These are phyloP conservation scores for Colletotrichum australisinense DNA, from an alignment of 2,329 filamentous ascomycete genomes.

Conservation along the genomic window DNA sequence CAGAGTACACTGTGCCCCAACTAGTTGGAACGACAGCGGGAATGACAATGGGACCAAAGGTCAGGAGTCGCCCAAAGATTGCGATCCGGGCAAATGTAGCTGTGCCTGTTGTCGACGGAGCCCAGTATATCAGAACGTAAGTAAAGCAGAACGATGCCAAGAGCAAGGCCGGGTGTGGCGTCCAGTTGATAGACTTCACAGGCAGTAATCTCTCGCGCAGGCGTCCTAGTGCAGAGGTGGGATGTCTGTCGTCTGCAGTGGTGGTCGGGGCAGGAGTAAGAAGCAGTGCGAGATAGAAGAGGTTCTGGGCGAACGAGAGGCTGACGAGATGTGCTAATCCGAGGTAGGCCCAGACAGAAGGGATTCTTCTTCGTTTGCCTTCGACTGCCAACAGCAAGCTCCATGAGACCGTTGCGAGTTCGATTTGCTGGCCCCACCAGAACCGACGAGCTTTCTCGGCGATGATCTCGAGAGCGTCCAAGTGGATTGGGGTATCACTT, in stretches of 20 bases:
- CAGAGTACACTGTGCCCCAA: slow-evolving; percentile 59
- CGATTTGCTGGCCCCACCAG: slow-evolving; percentile 73
- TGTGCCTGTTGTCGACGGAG: slow-evolving; percentile 55
- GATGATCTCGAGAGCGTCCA: slow-evolving; percentile 65
- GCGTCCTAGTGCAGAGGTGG: slow-evolving; percentile 44
- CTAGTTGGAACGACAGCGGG: slow-evolving; percentile 58
- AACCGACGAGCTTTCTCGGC: slow-evolving; percentile 65
- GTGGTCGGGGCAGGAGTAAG: slow-evolving; percentile 63
- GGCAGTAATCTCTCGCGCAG: slow-evolving; percentile 46
- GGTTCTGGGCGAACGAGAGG: slow-evolving; percentile 70
- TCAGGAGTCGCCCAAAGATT: slow-evolving; percentile 49
- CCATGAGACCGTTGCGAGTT: slow-evolving; percentile 65
- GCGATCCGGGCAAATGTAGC: slow-evolving; percentile 50
- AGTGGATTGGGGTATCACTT: slow-evolving; percentile 62
- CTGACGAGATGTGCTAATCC: slow-evolving; percentile 69
- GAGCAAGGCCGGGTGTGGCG: slow-evolving; percentile 50
- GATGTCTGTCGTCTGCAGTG: slow-evolving; percentile 40
- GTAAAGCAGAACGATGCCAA: slow-evolving; percentile 47
- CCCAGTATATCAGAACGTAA: slow-evolving; percentile 48
- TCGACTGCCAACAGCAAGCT: slow-evolving; percentile 69
- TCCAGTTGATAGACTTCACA: slow-evolving; percentile 57
- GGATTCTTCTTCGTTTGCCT: slow-evolving; percentile 67
- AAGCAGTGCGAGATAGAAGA: slow-evolving; percentile 71
- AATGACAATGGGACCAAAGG: slow-evolving; percentile 58
- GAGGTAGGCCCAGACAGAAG: slow-evolving; percentile 66